Conservation (phyloP, 73 alveolate species). For the Blepharisma japonicum region DNA sequence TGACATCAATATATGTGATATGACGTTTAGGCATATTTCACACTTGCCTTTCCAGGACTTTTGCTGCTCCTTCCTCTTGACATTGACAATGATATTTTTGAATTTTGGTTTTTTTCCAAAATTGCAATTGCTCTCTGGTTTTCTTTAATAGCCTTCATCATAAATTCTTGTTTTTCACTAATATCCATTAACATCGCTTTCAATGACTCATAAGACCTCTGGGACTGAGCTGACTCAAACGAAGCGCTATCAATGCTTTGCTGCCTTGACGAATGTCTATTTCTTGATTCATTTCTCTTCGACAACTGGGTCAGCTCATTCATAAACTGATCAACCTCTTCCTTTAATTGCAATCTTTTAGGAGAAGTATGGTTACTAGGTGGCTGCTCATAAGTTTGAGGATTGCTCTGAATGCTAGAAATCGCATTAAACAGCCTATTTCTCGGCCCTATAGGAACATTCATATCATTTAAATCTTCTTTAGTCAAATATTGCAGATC, state of each 20-base stretch:
- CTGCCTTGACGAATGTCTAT: not conserved
- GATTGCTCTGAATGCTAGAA: not conserved
- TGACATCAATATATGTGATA: no score
- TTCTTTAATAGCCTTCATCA: no score
- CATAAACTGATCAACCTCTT: constrained; percentile 23
- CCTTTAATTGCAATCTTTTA: not conserved
- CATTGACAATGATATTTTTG: no score
- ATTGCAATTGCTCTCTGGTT: no score
- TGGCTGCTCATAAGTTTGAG: not conserved
- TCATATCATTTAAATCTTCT: constrained; percentile 62
- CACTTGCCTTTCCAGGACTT: no score
- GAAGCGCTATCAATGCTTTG: constrained; percentile 16
- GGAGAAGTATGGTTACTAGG: not conserved
- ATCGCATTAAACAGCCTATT: constrained; percentile 52
- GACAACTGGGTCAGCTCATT: not conserved
- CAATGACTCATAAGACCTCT: no score
- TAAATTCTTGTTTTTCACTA: no score
- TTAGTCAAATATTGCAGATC: constrained; percentile 52
- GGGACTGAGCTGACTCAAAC: constrained; percentile 4
- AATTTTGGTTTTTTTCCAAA: no score
- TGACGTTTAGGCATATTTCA: no score
- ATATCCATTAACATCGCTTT: no score
- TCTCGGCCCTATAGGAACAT: constrained; percentile 71
- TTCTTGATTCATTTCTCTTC: not conserved
- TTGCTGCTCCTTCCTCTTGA: no score